Base-by-base conservation (phyloP, 2,329 filamentous ascomycete species). In the Xylariomycetidae sp. region DNA sequence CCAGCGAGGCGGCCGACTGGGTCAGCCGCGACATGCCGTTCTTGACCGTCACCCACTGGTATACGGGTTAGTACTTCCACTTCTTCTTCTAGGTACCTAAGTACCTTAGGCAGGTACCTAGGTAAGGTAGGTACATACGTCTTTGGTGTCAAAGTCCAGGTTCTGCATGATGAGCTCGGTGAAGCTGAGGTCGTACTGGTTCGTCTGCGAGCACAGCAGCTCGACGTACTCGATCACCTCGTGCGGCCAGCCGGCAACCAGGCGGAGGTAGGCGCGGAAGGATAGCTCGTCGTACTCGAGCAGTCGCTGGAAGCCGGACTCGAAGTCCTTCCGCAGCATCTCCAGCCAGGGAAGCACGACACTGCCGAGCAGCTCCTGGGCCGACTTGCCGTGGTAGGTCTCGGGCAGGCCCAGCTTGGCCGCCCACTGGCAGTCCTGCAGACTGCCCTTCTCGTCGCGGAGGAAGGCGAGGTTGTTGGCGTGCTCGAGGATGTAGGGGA, bases 171-270 rank as follows among this genome's bases (percentile, higher is more conserved):
- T 34, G 19, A 42, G 20, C 13, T 38, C 37, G 10, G 40, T 37
- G 8, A 43, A 37, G 15, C 40, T 43, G 3, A 40, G 19, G 5
- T 37, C 33, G 13, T 37, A 43, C 17, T 43, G 40, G 20, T 43
- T 43, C 3, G 37, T 43, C 26, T 43, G 40, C 1, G 31, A 30
- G 17, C 16, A 26, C 4, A 35, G 20, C 7, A 35, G 24, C 37
- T 42, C 39, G 23, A 42, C 39, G 17, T 37, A 39, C n/a, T 42
- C 39, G n/a, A 42, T 26, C 4, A 42, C 39, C 18, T 37, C 40
- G 26, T 40, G 31, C 3, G 37, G 37, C 37, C 40, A 43, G 3
- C 26, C 23, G 2, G 27, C 29, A 2, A 31, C 14, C 10, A 16
- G 14, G 5, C 34, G 30, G 9, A 37, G 31, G 16, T 40, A 43